phyloP scores from a whole-genome alignment of 495 filamentous ascomycete genomes.

The Lophium mytilinum region DNA sequence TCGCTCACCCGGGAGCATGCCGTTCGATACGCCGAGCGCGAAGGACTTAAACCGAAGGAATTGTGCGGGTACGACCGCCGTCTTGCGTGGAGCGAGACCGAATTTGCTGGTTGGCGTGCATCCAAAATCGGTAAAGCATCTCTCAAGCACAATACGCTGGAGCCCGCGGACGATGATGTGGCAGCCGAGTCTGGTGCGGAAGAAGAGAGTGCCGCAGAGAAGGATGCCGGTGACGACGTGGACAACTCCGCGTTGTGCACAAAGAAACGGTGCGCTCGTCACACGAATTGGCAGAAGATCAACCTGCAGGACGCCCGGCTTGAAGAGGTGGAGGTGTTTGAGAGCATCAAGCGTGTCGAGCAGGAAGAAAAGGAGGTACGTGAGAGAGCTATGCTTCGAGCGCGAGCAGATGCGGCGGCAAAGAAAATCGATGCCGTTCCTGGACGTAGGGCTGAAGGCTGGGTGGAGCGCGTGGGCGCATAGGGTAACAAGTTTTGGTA shows the following conservation, averaged over 20 bases:
- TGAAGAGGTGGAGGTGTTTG: constrained; percentile 32
- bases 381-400: constrained; percentile 22
- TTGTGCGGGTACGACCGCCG: constrained; percentile 60
- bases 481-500: background rate
- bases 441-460: background rate
- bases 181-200: background rate
- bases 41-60: constrained; percentile 43
- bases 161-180: constrained; percentile 5
- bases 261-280: constrained; percentile 34
- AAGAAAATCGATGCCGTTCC: background rate
- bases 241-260: constrained; percentile 21
- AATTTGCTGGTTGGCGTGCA: constrained; percentile 43
- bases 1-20: constrained; percentile 29
- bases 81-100: constrained; percentile 51
- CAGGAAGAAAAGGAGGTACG: constrained; percentile 31
- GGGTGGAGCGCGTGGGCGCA: background rate
- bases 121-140: constrained; percentile 19
- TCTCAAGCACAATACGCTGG: constrained; percentile 24
- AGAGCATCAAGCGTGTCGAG: constrained; percentile 31
- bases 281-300: constrained; percentile 35
- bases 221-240: constrained; percentile 2
- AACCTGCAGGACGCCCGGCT: constrained; percentile 34
- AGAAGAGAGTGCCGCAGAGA: background rate
- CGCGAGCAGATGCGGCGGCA: background rate
- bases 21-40: constrained; percentile 21